These are phyloP conservation scores for Diaporthe eres DNA, from an alignment of 2,329 filamentous ascomycete species.

Conservation along the genomic window DNA sequence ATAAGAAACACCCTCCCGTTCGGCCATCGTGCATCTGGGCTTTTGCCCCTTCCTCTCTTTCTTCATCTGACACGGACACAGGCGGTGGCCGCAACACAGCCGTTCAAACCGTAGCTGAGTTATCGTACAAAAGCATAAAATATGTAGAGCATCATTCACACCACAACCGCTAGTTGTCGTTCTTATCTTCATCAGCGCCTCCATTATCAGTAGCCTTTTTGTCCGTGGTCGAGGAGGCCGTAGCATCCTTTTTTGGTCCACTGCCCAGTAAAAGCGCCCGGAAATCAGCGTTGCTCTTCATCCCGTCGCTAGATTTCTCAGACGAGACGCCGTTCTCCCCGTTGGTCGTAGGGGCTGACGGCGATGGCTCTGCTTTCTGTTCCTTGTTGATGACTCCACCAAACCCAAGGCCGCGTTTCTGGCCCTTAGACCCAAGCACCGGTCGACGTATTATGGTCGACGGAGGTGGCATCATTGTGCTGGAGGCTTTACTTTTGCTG, in stretches of 20 bases:
- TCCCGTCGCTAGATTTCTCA: constrained; percentile 47
- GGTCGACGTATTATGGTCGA: constrained; percentile 58
- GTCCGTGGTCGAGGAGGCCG: not conserved
- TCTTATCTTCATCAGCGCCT: constrained; percentile 12
- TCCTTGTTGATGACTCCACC: constrained; percentile 45
- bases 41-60: not conserved
- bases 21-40: not conserved
- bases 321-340: constrained; percentile 37
- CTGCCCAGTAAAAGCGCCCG: constrained; percentile 63
- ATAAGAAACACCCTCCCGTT: constrained; percentile 33
- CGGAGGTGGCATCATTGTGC: constrained; percentile 60
- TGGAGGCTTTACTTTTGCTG: constrained; percentile 49
- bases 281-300: constrained; percentile 71
- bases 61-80: constrained; percentile 17
- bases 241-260: constrained; percentile 41
- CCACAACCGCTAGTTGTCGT: constrained; percentile 30
- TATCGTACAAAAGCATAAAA: constrained; percentile 27
- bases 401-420: constrained; percentile 52
- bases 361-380: constrained; percentile 41
- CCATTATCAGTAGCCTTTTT: constrained; percentile 17
- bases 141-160: constrained; percentile 28
- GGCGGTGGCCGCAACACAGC: constrained; percentile 1
- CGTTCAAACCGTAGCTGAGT: constrained; percentile 16
- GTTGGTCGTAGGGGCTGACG: constrained; percentile 37
- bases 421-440: constrained; percentile 44